Conservation (phyloP, 2,329 filamentous ascomycete species). For the Berkeleyomyces rouxiae region DNA sequence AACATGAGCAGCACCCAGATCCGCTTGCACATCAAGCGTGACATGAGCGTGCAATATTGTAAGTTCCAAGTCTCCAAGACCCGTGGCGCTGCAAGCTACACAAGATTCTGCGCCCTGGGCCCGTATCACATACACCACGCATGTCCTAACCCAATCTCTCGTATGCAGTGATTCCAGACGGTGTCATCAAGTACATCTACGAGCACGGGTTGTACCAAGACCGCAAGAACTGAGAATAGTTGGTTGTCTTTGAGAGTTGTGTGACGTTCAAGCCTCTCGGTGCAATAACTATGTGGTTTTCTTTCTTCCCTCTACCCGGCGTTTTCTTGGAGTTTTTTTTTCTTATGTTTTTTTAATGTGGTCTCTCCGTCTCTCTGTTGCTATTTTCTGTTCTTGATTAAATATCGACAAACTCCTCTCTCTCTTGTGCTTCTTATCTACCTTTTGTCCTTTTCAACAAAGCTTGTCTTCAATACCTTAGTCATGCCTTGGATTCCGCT, state of each 20-base stretch:
- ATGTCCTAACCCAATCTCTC: not conserved
- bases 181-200: slow-evolving; percentile 59
- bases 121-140: not conserved
- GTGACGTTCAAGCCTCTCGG: not conserved
- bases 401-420: not conserved
- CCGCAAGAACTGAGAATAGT: slow-evolving; percentile 7
- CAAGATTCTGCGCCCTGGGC: not conserved
- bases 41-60: slow-evolving; percentile 65
- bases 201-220: slow-evolving; percentile 44
- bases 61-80: slow-evolving; percentile 12
- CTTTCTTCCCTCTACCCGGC: not conserved
- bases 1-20: slow-evolving; percentile 74
- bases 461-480: not conserved
- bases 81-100: not conserved
- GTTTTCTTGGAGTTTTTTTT: not conserved
- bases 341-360: not conserved
- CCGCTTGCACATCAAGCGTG: slow-evolving; percentile 58
- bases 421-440: not conserved
- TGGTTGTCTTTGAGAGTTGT: not conserved
- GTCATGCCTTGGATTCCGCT: not conserved
- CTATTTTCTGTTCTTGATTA: no score
- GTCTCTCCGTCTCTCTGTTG: not conserved
- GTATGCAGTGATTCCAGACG: slow-evolving; percentile 36
- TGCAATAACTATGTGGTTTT: not conserved
- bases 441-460: not conserved